Evolutionary conservation across 2,329 filamentous ascomycete species (phyloP).

Genomic region (Trichoderma sp.): DNA sequence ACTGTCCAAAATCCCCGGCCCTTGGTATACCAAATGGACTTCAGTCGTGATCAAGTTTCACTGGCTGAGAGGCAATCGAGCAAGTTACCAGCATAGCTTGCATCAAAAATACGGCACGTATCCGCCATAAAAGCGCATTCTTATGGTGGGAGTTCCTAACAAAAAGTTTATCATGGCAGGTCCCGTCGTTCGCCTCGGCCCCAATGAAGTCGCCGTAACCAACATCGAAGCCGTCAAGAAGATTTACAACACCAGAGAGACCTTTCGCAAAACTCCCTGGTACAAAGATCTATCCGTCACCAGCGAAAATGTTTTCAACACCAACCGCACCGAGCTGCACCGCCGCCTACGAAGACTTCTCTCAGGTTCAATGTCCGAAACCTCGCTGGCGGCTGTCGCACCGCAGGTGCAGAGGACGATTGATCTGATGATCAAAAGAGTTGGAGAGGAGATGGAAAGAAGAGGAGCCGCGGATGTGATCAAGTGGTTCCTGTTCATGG

Average conservation of each 20-base stretch:
- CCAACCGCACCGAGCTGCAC: constrained; percentile 43
- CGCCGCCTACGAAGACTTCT: constrained; percentile 46
- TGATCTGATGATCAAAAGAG: constrained; percentile 44
- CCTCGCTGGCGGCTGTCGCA: constrained; percentile 37
- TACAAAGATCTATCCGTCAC: not conserved
- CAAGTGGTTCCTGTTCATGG: constrained; percentile 57
- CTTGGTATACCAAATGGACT: constrained; percentile 13
- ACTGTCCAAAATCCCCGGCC: not conserved
- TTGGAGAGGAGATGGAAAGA: constrained; percentile 45
- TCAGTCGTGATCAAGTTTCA: not conserved
- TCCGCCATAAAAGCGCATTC: not conserved
- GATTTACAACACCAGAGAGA: constrained; percentile 4
- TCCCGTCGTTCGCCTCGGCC: not conserved
- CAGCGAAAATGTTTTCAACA: constrained; percentile 38
- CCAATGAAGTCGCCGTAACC: not conserved
- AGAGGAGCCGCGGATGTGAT: constrained; percentile 47
- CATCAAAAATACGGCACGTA: not conserved
- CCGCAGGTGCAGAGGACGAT: constrained; percentile 41
- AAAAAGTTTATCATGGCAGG: not conserved
- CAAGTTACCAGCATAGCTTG: not conserved
- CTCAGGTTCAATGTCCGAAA: constrained; percentile 43
- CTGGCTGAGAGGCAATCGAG: constrained; percentile 2
- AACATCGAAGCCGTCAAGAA: not conserved
- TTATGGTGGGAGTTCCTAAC: not conserved
- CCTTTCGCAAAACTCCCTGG: not conserved